Conservation (phyloP, 805 yeast genomes). For the Wickerhamomyces pijperi region DNA sequence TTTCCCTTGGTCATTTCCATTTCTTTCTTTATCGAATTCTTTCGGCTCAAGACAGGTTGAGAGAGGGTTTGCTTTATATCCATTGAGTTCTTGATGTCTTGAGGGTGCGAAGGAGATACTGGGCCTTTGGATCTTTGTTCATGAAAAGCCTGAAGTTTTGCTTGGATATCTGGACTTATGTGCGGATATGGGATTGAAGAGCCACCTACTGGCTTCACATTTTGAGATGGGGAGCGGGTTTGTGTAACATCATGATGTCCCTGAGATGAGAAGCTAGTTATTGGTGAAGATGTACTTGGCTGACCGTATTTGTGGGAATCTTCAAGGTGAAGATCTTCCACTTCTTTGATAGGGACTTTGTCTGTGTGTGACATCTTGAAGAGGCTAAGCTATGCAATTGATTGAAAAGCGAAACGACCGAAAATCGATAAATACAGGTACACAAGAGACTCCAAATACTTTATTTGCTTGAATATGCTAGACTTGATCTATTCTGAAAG, state of each 20-base stretch:
- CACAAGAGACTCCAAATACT: too few relatives aligned
- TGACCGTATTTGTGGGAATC: neutral
- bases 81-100: neutral
- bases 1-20: neutral
- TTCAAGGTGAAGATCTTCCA: neutral
- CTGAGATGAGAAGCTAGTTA: too few relatives aligned
- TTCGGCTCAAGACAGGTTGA: neutral
- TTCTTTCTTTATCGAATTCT: neutral
- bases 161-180: constrained; percentile 72
- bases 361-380: neutral
- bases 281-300: neutral
- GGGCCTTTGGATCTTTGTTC: constrained; percentile 39
- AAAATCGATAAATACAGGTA: too few relatives aligned
- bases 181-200: constrained; percentile 19
- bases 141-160: constrained; percentile 78
- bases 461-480: too few relatives aligned
- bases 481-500: too few relatives aligned
- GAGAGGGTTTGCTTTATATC: neutral
- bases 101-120: neutral
- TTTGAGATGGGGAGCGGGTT: neutral
- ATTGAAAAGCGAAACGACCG: too few relatives aligned
- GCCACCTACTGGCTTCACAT: constrained; percentile 14
- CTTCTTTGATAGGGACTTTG: neutral
- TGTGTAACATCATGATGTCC: too few relatives aligned
- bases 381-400: too few relatives aligned